phyloP scores from a whole-genome alignment of 208 protist species.

The Crithidia sp. region DNA sequence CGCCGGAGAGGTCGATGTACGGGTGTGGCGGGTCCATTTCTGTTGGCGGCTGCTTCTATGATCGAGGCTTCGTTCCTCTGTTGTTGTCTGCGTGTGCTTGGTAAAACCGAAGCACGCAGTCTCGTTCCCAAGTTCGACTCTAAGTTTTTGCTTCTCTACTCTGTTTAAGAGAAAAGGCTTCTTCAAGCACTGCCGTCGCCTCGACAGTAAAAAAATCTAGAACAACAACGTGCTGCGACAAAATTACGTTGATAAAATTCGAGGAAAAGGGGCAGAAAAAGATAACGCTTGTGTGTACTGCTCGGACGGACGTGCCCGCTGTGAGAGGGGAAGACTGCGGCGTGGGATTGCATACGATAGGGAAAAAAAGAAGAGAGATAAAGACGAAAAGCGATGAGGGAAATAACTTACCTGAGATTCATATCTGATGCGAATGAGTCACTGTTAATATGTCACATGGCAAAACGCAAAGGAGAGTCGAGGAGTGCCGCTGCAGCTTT shows the following conservation, averaged over 20 bases:
- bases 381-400: constrained; percentile 11
- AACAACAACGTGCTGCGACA: not conserved
- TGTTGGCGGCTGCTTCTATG: not conserved
- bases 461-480: too few species aligned
- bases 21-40: not conserved
- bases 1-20: constrained; percentile 9
- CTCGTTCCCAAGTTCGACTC: not conserved
- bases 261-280: not conserved
- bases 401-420: not conserved
- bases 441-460: too few species aligned
- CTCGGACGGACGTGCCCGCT: too few species aligned
- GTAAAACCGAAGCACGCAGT: too few species aligned
- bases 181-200: not conserved
- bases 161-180: too few species aligned
- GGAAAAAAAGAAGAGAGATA: constrained; percentile 5
- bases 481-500: too few species aligned
- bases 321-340: not conserved
- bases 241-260: not conserved
- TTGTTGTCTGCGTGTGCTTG: not conserved
- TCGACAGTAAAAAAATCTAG: not conserved
- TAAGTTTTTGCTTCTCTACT: not conserved
- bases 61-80: not conserved
- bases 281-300: too few species aligned
- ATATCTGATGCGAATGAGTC: not conserved
- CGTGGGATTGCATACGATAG: not conserved